Evolutionary conservation across 768 basidiomycete species (phyloP), one percentile per base, ranked within the genome.

Genomic region (Tylopilus sp.): DNA sequence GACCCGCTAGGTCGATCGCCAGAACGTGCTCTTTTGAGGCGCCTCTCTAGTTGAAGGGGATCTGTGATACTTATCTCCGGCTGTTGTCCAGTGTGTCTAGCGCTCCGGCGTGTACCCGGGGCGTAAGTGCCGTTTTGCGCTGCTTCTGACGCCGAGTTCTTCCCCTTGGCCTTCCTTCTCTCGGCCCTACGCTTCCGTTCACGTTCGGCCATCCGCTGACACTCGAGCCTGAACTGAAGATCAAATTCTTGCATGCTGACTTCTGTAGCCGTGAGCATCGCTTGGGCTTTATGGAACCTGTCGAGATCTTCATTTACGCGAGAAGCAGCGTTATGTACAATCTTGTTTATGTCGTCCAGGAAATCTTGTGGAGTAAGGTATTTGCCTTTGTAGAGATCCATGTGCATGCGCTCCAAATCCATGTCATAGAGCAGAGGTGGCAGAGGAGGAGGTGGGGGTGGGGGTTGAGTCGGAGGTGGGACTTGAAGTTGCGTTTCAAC

Each of bases 351-450:
- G 59, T 92, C 89, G 42, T 85, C 81, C 9, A 98, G 79, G 76
- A 99, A 97, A 50, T 91, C 86, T 52, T 86, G 82, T 0, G 92
- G 89, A 0, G 92, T 92, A 26, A 92, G 81, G 66, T 98, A 99
- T 36, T 84, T 83, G 36, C 84, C 84, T 64, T 83, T 86, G 76
- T 90, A 92, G 21, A 99, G 76, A 50, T 90, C 85, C 22, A 77
- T 74, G 61, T 95, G 89, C 82, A 99, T 92, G 57, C 81, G 83
- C 63, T 98, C 97, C 33, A 98, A 76, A 67, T 98, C 94, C 78
- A 98, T 86, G 63, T 95, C 85, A 64, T 82, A 90, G 17, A 94
- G 72, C 9, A 74, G 75, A 10, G 82, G 82, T 16, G 63, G 41
- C 22, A 48, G 68, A 17, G 73, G 73, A 10, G 74, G 73, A 12